A percentile compares a stretch with the other conserved stretches of the same genome.
Conservation (phyloP, 768 basidiomycete genomes). For the Leccinum broughii region DNA sequence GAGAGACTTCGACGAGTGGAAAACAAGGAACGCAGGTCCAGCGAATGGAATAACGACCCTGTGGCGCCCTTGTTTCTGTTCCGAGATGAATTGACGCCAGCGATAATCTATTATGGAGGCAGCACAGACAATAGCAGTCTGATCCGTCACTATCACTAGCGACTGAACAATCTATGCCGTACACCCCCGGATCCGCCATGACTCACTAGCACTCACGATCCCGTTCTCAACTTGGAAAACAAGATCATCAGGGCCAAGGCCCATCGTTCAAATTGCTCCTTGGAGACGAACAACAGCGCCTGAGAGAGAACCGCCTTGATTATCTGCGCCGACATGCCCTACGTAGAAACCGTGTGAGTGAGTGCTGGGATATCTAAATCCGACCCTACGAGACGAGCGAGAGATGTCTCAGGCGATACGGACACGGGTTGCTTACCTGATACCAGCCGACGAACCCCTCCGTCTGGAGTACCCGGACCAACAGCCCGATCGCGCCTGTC, state of each 20-base stretch:
- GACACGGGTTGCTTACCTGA: conserved; percentile 51
- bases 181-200: background rate
- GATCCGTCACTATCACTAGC: background rate
- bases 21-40: no score
- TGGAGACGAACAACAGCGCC: conserved; percentile 94
- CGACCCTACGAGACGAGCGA: background rate
- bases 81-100: background rate
- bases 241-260: conserved; percentile 70
- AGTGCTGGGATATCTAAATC: background rate
- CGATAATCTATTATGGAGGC: background rate
- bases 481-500: conserved; percentile 75
- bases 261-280: conserved; percentile 95
- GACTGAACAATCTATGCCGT: background rate
- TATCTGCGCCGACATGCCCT: conserved; percentile 98
- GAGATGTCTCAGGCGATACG: background rate
- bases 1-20: background rate
- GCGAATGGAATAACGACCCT: background rate
- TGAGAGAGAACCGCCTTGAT: conserved; percentile 94
- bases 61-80: background rate
- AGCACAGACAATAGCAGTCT: background rate
- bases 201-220: conserved; percentile 6
- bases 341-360: background rate
- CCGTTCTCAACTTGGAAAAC: conserved; percentile 35
- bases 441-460: conserved; percentile 95
- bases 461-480: conserved; percentile 65